Evolutionary conservation across 257 asterid species (phyloP), one percentile per base, ranked within the genome.

Genomic region (Jacaranda mimosifolia): DNA sequence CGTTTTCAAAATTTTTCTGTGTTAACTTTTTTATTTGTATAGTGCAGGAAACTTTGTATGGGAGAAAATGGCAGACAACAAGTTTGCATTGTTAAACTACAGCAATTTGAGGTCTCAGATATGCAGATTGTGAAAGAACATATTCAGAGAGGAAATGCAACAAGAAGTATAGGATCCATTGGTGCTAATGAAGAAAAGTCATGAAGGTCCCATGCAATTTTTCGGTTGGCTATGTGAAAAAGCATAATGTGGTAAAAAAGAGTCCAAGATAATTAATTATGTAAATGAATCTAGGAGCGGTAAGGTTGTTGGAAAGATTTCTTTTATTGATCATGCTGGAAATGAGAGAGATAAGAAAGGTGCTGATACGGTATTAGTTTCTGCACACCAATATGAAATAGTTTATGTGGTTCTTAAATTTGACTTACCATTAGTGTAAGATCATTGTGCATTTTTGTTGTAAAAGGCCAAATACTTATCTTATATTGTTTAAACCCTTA

Each of bases 281-380:
- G 68, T 12, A 79, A 93, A 93, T 86, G 97, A 92, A 42, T 72
- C 95, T 68, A 89, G 86, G 83, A 71, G 63, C 57, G 97, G 95
- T 81, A 96, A 87, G 86, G 94, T 93, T 71, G 96, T 96, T 1
- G 97, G 98, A 81, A 93, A 96, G 84, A 89, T 96, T 69, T 96
- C 99, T 79, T 96, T 93, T 78, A 93, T 96, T 84, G 99, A 93
- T 87, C 98, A 93, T 82, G 97, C 99, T 77, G 97, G 99, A 62
- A 96, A 98, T 75, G 99, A 93, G 84, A 90, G 99, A 26, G n/a
- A n/a, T n/a, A n/a, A n/a, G 32, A 26, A 2, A 83, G 97, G 99
- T 77, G 99, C 97, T 36, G 99, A 96, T 84, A 96, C 99, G 99
- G 99, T 93, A 87, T 19, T 81, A 14, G 32, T 75, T 82, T 79